phyloP scores from a whole-genome alignment of 805 yeast species.

The Tetrapisispora fleetii region DNA sequence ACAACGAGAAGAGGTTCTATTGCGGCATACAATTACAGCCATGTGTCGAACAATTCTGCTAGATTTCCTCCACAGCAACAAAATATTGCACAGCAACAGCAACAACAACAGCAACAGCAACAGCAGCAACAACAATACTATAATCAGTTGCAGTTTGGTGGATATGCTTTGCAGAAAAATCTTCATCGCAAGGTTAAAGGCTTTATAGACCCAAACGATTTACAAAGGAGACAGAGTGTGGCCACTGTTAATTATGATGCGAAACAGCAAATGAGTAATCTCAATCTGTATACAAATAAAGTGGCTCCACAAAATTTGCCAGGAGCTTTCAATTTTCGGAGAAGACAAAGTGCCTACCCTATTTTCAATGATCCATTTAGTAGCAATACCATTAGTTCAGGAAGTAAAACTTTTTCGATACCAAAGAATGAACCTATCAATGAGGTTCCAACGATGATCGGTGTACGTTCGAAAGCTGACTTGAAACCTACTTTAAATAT shows the following conservation, averaged over 20 bases:
- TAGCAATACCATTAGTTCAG: slow-evolving; percentile 7
- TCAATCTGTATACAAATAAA: not conserved
- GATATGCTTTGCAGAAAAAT: not conserved
- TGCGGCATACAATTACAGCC: slow-evolving; percentile 1
- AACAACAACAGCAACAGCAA: not conserved
- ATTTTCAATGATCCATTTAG: slow-evolving; percentile 6
- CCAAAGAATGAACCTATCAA: slow-evolving; percentile 9
- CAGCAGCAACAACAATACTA: not conserved
- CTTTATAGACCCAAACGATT: slow-evolving; percentile 17
- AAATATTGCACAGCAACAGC: not conserved
- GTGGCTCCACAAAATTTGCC: slow-evolving; percentile 3
- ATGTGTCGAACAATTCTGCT: not conserved
- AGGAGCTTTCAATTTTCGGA: slow-evolving; percentile 6
- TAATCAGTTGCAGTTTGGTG: not conserved
- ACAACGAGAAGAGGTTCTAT: slow-evolving; percentile 6
- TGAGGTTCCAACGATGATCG: slow-evolving; percentile 38
- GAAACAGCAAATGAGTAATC: not conserved
- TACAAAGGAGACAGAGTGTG: slow-evolving; percentile 31
- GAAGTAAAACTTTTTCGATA: not conserved
- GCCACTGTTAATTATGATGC: slow-evolving; percentile 19
- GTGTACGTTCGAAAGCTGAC: slow-evolving; percentile 38
- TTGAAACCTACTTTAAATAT: slow-evolving; percentile 48
- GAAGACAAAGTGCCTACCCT: slow-evolving; percentile 25
- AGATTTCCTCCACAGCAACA: not conserved
- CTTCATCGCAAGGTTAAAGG: not conserved